A percentile compares a stretch with the other conserved stretches of the same genome.
Conservation (phyloP, 2,329 filamentous ascomycete species). For the Thermochaetoides dissita region DNA sequence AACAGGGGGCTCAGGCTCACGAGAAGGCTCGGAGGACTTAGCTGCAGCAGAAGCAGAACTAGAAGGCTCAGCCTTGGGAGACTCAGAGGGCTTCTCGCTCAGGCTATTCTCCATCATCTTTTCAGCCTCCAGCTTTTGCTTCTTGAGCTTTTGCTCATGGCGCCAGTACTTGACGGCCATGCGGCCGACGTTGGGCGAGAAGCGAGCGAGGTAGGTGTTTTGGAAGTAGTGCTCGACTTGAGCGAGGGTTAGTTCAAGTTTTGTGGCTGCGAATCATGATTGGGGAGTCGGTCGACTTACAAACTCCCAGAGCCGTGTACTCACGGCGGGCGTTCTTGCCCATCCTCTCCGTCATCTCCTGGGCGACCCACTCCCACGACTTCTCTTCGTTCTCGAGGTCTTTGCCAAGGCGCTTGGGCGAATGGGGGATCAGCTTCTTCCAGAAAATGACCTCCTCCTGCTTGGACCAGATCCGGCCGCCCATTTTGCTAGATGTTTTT, state of each 20-base stretch:
- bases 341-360: conserved; percentile 13
- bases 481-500: conserved; percentile 24
- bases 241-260: neutral
- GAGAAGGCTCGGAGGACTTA: no score
- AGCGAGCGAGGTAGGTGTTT: conserved; percentile 14
- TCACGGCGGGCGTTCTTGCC: conserved; percentile 12
- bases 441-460: conserved; percentile 38
- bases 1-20: no score
- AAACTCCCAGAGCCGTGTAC: conserved; percentile 18
- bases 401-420: conserved; percentile 15
- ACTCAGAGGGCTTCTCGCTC: neutral
- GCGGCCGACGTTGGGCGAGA: conserved; percentile 13
- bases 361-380: conserved; percentile 13
- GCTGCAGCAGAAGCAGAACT: no score
- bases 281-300: conserved; percentile 14
- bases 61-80: no score
- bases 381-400: conserved; percentile 7
- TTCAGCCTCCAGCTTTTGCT: neutral
- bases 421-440: conserved; percentile 19
- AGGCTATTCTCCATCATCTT: neutral
- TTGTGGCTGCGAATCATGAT: neutral
- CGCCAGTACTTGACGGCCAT: conserved; percentile 1
- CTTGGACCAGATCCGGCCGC: conserved; percentile 34
- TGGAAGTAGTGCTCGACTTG: conserved; percentile 23
- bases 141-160: neutral